Conservation (phyloP, 345 rosid species). For the Salix exigua region DNA sequence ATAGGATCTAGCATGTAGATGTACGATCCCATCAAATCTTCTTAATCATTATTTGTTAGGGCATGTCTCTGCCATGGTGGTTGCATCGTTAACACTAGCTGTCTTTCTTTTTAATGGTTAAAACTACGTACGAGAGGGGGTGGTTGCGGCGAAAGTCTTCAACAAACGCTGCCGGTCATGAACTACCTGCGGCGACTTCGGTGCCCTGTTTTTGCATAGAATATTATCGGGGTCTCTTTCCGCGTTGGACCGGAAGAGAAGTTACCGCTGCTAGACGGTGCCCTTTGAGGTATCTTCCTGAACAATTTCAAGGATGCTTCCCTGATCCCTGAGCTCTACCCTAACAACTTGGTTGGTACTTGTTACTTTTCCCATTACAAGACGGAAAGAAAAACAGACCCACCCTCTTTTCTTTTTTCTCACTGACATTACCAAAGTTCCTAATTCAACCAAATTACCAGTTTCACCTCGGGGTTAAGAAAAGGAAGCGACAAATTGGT, state of each 20-base stretch:
- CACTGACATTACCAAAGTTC: too few relatives aligned
- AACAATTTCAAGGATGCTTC: constrained; percentile 7
- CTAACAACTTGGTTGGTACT: not conserved
- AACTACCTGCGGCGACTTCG: not conserved
- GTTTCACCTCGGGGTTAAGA: too few relatives aligned
- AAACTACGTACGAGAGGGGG: not conserved
- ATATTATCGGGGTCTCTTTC: not conserved
- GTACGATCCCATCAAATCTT: not conserved
- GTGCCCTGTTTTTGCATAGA: too few relatives aligned
- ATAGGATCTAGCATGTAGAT: not conserved
- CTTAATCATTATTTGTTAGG: not conserved
- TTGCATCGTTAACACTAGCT: not conserved
- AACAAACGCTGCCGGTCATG: not conserved
- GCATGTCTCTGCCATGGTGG: not conserved
- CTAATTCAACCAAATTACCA: too few relatives aligned
- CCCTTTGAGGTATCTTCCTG: not conserved
- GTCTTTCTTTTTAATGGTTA: not conserved
- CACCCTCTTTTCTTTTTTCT: too few relatives aligned
- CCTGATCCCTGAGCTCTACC: not conserved
- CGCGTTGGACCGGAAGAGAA: not conserved
- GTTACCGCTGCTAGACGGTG: not conserved
- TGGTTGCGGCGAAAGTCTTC: not conserved
- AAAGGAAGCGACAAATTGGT: too few relatives aligned
- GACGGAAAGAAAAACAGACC: not conserved
- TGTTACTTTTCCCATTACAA: not conserved